Conservation (phyloP, 768 basidiomycete genomes). For the Cubamyces lactineus region DNA sequence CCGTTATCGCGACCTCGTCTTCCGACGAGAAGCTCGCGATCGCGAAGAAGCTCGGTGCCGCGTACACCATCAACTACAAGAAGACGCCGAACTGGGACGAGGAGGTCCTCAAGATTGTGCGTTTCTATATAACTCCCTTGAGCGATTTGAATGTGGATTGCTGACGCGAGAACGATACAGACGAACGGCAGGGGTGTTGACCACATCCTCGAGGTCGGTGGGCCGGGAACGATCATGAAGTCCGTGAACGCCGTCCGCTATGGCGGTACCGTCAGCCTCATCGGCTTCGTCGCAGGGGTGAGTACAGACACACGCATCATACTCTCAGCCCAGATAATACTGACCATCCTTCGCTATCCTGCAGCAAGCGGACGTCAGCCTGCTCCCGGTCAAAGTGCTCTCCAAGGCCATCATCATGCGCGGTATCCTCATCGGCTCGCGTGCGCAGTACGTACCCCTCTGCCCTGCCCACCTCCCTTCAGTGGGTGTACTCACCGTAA, state of each 20-base stretch:
- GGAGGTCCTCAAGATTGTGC: slow-evolving; percentile 49
- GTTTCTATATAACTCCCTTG: slow-evolving; percentile 12
- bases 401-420: slow-evolving; percentile 42
- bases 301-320: slow-evolving; percentile 25
- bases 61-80: slow-evolving; percentile 65
- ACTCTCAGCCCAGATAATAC: too few relatives aligned
- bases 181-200: slow-evolving; percentile 38
- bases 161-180: slow-evolving; percentile 23
- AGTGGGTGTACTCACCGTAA: slow-evolving; percentile 41
- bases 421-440: slow-evolving; percentile 59
- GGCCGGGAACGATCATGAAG: slow-evolving; percentile 51
- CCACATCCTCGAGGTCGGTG: slow-evolving; percentile 55
- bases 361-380: slow-evolving; percentile 25
- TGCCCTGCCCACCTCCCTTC: neutral
- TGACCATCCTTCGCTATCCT: neutral
- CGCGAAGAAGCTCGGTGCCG: slow-evolving; percentile 54
- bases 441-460: slow-evolving; percentile 51
- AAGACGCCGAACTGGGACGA: slow-evolving; percentile 60
- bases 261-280: slow-evolving; percentile 51
- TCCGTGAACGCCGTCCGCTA: slow-evolving; percentile 43
- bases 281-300: slow-evolving; percentile 53
- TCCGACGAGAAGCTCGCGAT: slow-evolving; percentile 63
- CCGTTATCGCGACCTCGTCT: slow-evolving; percentile 68
- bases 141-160: neutral
- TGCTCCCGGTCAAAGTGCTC: slow-evolving; percentile 24